Evolutionary conservation across 331 rosid species (phyloP).

Genomic region (Quercus tomentella): DNA sequence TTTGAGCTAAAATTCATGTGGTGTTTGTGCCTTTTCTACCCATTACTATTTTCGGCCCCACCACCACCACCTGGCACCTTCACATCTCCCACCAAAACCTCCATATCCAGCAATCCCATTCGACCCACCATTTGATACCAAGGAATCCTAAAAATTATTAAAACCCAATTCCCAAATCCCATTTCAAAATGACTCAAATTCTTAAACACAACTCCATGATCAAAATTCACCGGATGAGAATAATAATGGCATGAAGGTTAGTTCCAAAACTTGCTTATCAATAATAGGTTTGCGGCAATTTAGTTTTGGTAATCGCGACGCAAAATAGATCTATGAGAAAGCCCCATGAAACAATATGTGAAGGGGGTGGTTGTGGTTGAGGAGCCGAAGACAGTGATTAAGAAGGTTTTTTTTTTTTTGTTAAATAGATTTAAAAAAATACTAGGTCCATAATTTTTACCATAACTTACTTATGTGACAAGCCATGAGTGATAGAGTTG

Average conservation of each 20-base stretch:
- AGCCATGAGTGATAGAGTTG: fast-evolving
- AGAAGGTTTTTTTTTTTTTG: no score
- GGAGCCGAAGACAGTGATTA: no score
- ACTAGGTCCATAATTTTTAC: fast-evolving
- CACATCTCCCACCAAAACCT: conserved; percentile 43
- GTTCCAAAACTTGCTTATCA: conserved; percentile 6
- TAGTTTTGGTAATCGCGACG: conserved; percentile 5
- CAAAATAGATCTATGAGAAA: conserved; percentile 17
- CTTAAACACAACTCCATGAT: conserved; percentile 6
- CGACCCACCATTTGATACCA: conserved; percentile 41
- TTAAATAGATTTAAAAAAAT: no score
- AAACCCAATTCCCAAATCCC: conserved; percentile 14
- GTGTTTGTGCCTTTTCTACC: neutral
- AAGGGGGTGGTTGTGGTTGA: neutral
- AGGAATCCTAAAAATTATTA: conserved; percentile 33
- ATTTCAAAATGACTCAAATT: conserved; percentile 2
- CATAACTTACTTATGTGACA: no score
- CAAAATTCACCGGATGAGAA: conserved; percentile 10
- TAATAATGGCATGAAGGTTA: conserved; percentile 7
- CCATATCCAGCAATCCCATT: conserved; percentile 44
- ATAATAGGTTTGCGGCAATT: conserved; percentile 18
- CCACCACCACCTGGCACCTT: conserved; percentile 7
- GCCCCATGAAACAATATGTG: conserved; percentile 19
- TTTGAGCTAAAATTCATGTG: no score
- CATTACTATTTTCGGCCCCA: neutral